Conservation (phyloP, 768 basidiomycete genomes). For the Phanerodontia chrysosporium region DNA sequence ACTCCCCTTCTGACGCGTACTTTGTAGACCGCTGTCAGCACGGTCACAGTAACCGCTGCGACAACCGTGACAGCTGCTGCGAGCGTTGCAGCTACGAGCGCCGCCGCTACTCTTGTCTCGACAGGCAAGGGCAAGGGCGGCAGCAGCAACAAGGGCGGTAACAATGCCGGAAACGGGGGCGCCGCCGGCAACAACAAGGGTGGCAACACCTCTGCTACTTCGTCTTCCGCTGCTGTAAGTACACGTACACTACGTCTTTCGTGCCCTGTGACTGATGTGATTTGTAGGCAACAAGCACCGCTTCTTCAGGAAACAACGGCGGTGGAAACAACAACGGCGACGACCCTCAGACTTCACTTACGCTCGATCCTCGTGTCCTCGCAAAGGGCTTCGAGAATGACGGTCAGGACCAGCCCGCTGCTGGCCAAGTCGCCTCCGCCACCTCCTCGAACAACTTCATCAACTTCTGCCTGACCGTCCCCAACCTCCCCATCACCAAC, state of each 20-base stretch:
- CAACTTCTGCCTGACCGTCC: conserved; percentile 44
- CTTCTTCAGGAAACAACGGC: no score
- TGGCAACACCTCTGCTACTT: conserved; percentile 1
- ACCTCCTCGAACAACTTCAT: conserved; percentile 65
- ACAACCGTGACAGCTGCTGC: conserved; percentile 19
- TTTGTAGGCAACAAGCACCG: background rate
- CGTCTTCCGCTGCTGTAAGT: background rate
- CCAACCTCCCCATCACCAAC: conserved; percentile 40
- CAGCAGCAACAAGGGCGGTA: conserved; percentile 15
- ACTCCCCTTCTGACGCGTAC: conserved; percentile 12
- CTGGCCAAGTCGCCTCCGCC: conserved; percentile 46
- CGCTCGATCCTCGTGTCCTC: conserved; percentile 44
- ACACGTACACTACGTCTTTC: background rate
- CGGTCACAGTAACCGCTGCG: conserved; percentile 37
- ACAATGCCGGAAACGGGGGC: conserved; percentile 12
- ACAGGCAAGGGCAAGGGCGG: background rate
- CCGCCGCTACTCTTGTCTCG: conserved; percentile 18
- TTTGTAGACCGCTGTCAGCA: conserved; percentile 19
- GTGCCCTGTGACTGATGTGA: background rate
- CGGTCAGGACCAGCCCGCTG: conserved; percentile 24
- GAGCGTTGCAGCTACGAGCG: conserved; percentile 13
- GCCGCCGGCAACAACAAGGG: conserved; percentile 13
- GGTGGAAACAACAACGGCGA: conserved; percentile 17
- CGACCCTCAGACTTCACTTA: conserved; percentile 10
- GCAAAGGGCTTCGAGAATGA: conserved; percentile 35